Conservation (phyloP, 352 stramenopile genomes). For the Phytophthora syringae region DNA sequence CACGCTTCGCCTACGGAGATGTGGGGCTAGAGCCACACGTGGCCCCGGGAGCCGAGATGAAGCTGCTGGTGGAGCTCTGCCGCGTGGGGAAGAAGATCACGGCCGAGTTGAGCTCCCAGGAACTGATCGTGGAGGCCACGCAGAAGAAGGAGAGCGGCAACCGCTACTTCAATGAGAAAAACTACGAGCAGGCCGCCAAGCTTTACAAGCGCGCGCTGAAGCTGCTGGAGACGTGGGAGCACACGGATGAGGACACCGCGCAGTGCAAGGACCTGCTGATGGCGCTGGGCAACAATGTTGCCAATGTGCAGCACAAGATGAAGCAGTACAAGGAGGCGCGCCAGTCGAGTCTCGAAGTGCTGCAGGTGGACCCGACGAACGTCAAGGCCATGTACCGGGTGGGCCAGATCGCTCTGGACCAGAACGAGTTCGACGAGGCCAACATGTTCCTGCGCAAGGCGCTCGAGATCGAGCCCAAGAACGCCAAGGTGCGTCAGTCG, state of each 20-base stretch:
- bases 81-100: slow-evolving; percentile 73
- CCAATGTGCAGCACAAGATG: slow-evolving; percentile 82
- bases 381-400: slow-evolving; percentile 85
- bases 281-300: slow-evolving; percentile 84
- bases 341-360: slow-evolving; percentile 80
- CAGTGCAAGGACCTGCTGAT: slow-evolving; percentile 81
- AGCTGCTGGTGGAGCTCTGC: slow-evolving; percentile 64
- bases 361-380: slow-evolving; percentile 76
- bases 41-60: slow-evolving; percentile 52
- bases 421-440: slow-evolving; percentile 77
- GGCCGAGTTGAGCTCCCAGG: slow-evolving; percentile 72
- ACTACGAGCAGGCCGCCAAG: slow-evolving; percentile 84
- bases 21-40: slow-evolving; percentile 61
- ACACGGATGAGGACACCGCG: slow-evolving; percentile 50
- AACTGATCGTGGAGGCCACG: slow-evolving; percentile 75
- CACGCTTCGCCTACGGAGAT: slow-evolving; percentile 79
- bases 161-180: slow-evolving; percentile 81
- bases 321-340: slow-evolving; percentile 78
- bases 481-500: slow-evolving; percentile 69
- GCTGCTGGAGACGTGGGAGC: slow-evolving; percentile 79
- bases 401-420: slow-evolving; percentile 69
- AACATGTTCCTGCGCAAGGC: slow-evolving; percentile 64
- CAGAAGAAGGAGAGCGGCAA: slow-evolving; percentile 90
- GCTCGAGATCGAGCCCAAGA: slow-evolving; percentile 70
- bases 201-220: slow-evolving; percentile 87